phyloP scores from a whole-genome alignment of 139 green algal genomes.

The Limnomonas spitsbergensis region DNA sequence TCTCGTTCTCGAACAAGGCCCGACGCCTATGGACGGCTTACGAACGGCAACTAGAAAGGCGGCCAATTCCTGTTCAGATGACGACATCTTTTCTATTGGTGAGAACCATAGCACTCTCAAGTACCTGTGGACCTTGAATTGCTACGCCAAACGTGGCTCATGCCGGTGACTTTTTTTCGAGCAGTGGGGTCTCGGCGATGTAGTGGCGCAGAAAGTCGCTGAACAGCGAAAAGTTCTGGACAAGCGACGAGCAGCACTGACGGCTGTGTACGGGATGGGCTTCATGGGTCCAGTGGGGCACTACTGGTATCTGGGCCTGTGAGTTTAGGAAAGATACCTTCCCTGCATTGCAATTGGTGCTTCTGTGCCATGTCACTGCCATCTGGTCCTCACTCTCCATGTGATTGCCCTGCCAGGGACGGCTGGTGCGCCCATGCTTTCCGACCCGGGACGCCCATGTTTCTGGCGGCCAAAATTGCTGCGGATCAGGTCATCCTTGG shows the following conservation, averaged over 20 bases:
- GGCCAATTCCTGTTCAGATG: conserved; percentile 37
- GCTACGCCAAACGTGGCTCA: not conserved
- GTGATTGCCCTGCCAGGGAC: not conserved
- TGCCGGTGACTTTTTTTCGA: not conserved
- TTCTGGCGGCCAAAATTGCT: not conserved
- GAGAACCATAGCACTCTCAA: too few species aligned
- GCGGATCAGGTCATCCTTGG: not conserved
- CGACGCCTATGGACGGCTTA: conserved; percentile 33
- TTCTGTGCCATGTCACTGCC: not conserved
- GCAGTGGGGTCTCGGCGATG: conserved; percentile 44
- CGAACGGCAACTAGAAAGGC: conserved; percentile 32
- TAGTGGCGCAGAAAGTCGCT: conserved; percentile 29
- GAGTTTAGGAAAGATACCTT: not conserved
- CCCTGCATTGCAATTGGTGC: not conserved
- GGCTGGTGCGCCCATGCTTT: not conserved
- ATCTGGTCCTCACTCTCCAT: not conserved
- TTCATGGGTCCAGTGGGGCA: conserved; percentile 47
- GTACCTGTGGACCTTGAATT: too few species aligned
- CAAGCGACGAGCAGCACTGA: conserved; percentile 24
- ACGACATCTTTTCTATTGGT: conserved; percentile 21
- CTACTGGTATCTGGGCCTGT: conserved; percentile 20
- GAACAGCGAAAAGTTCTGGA: conserved; percentile 24
- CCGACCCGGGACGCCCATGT: not conserved
- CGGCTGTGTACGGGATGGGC: conserved; percentile 34
- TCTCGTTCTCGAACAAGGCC: not conserved